Evolutionary conservation across 2,329 filamentous ascomycete genomes (phyloP).

Genomic region (Fusarium brevicatenulatum): DNA sequence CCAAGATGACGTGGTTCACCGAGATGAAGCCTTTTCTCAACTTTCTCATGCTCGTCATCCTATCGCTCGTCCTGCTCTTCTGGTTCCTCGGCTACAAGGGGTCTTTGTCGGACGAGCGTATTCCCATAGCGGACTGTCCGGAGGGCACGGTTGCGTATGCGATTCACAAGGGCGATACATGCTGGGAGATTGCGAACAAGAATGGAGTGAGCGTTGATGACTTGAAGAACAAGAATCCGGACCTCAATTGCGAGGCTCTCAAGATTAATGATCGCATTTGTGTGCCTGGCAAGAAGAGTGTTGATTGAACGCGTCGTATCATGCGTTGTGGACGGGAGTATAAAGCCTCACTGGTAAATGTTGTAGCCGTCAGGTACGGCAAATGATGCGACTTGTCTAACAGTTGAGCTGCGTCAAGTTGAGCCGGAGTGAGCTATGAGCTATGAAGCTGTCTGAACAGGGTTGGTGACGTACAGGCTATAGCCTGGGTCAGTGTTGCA

Average conservation of each 20-base stretch:
- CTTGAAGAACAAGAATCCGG: constrained; percentile 57
- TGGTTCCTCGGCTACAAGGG: constrained; percentile 57
- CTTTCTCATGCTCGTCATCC: constrained; percentile 64
- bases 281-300: constrained; percentile 48
- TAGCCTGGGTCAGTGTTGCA: neutral
- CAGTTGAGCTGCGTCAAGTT: neutral
- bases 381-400: constrained; percentile 9
- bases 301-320: neutral
- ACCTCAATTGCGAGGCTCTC: constrained; percentile 60
- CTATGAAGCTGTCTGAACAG: neutral
- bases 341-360: neutral
- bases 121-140: constrained; percentile 40
- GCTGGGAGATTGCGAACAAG: constrained; percentile 61
- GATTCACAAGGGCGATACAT: constrained; percentile 60
- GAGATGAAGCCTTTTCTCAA: constrained; percentile 67
- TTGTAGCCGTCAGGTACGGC: neutral
- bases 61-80: constrained; percentile 61
- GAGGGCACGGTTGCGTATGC: constrained; percentile 50
- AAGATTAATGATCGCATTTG: constrained; percentile 56
- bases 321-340: constrained; percentile 2
- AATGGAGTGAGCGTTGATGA: constrained; percentile 57
- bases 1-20: constrained; percentile 59
- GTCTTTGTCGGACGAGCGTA: constrained; percentile 30
- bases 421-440: neutral
- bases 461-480: neutral